Evolutionary conservation across 345 rosid genomes (phyloP).

Genomic region (Eucalyptus sideroxylon): DNA sequence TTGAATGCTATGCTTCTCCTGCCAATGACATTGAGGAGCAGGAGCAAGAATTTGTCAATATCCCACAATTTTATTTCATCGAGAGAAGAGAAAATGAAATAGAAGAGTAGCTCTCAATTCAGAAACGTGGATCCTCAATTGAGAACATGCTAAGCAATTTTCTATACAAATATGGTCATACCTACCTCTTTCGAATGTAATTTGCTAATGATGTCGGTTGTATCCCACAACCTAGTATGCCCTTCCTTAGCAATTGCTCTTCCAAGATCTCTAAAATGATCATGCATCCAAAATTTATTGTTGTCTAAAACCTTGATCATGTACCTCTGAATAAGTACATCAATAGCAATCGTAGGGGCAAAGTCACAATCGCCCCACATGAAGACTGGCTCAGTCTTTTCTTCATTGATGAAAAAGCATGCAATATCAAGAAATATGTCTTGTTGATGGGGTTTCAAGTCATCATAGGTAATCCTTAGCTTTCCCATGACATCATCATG

Average conservation of each 20-base stretch:
- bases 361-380: neutral
- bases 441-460: too few relatives aligned
- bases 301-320: neutral
- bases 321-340: neutral
- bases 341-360: neutral
- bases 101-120: too few relatives aligned
- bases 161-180: neutral
- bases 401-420: too few relatives aligned
- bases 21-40: too few relatives aligned
- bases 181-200: neutral
- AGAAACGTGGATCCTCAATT: neutral
- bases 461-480: too few relatives aligned
- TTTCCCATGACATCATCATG: neutral
- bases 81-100: too few relatives aligned
- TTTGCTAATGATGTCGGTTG: fast-evolving
- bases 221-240: fast-evolving
- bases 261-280: neutral
- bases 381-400: fast-evolving
- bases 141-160: neutral
- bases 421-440: too few relatives aligned
- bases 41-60: too few relatives aligned
- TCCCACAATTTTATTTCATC: neutral
- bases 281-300: neutral
- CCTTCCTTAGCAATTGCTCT: neutral
- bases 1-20: fast-evolving